Conservation (phyloP, 2,329 filamentous ascomycete species). For the Scedosporium dehoogii region DNA sequence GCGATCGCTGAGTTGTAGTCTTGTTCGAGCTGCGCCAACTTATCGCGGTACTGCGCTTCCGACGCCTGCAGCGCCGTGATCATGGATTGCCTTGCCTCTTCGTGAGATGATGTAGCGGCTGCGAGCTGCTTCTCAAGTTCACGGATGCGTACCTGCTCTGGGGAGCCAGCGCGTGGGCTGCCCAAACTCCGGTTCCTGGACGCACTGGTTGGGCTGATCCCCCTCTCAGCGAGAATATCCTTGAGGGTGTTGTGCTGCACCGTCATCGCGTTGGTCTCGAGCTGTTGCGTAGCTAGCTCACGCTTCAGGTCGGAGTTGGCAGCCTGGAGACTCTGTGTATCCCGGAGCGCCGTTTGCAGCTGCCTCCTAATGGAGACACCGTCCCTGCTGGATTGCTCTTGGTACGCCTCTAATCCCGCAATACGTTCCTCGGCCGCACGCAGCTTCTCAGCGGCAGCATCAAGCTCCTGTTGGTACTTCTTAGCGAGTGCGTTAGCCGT, state of each 20-base stretch:
- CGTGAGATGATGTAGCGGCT: conserved; percentile 65
- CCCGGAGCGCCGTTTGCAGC: conserved; percentile 72
- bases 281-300: conserved; percentile 73
- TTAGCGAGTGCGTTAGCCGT: conserved; percentile 70
- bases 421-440: conserved; percentile 93
- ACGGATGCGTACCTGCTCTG: conserved; percentile 67
- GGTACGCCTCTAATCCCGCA: conserved; percentile 90
- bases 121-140: conserved; percentile 87
- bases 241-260: conserved; percentile 92
- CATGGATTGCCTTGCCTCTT: conserved; percentile 71
- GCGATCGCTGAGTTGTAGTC: conserved; percentile 97
- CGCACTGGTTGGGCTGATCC: conserved; percentile 66
- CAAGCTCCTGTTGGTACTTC: conserved; percentile 82
- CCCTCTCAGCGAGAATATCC: conserved; percentile 81
- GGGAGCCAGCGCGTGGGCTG: conserved; percentile 66
- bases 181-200: conserved; percentile 53
- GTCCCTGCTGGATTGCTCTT: conserved; percentile 93
- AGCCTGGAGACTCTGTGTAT: conserved; percentile 71
- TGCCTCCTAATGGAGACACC: conserved; percentile 83
- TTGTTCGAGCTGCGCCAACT: conserved; percentile 85
- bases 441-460: conserved; percentile 77
- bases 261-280: conserved; percentile 86
- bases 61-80: conserved; percentile 75
- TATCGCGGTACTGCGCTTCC: conserved; percentile 84
- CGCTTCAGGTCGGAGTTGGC: conserved; percentile 75